phyloP scores from a whole-genome alignment of 108 stramenopile species.

The Ochromonas danica region DNA sequence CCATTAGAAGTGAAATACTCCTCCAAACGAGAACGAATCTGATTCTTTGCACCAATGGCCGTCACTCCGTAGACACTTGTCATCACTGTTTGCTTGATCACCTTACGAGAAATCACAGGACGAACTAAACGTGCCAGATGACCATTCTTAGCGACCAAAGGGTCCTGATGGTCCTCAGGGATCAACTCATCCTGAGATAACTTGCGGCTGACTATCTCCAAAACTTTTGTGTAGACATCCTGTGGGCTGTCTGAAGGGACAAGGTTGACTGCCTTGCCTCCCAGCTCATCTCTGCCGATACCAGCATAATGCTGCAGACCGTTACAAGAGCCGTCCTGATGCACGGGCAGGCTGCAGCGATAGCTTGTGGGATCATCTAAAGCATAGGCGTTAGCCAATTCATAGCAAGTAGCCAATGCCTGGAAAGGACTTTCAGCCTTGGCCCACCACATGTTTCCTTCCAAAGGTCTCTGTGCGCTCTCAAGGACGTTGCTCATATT shows the following conservation, averaged over 20 bases:
- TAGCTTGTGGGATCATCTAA: constrained; percentile 80
- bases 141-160: neutral
- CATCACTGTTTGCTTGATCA: constrained; percentile 99
- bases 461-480: constrained; percentile 68
- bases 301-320: constrained; percentile 99
- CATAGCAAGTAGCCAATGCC: constrained; percentile 91
- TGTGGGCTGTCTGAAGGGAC: constrained; percentile 79
- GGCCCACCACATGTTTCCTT: constrained; percentile 86
- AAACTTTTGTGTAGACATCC: constrained; percentile 94
- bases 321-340: constrained; percentile 99
- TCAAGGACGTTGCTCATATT: constrained; percentile 78
- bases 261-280: constrained; percentile 95
- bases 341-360: constrained; percentile 82
- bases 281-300: constrained; percentile 87
- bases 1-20: constrained; percentile 38
- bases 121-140: constrained; percentile 70
- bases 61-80: constrained; percentile 99
- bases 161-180: neutral
- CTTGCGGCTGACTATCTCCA: constrained; percentile 37
- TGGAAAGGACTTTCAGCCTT: constrained; percentile 93
- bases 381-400: constrained; percentile 83
- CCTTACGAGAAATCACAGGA: constrained; percentile 87
- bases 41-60: constrained; percentile 88
- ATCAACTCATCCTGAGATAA: constrained; percentile 3
- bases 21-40: constrained; percentile 71